These are phyloP conservation scores for Pythium oligandrum DNA, from an alignment of 352 stramenopile species.

Conservation along the genomic window DNA sequence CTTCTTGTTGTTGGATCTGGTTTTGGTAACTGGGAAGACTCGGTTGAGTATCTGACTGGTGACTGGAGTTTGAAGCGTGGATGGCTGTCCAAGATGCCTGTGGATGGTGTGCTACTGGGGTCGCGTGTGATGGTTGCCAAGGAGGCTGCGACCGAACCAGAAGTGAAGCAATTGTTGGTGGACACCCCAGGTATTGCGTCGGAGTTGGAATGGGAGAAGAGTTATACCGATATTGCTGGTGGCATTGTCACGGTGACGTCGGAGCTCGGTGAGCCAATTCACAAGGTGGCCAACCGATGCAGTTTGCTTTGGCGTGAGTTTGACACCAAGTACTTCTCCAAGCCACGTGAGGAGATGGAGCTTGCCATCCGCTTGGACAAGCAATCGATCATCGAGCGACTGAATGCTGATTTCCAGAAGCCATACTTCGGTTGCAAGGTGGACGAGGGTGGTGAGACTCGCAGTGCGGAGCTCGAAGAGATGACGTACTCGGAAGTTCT, in stretches of 20 bases:
- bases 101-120: slow-evolving; percentile 77
- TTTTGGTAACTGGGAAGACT: slow-evolving; percentile 84
- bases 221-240: slow-evolving; percentile 61
- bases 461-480: slow-evolving; percentile 59
- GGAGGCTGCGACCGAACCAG: slow-evolving; percentile 72
- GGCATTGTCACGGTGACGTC: slow-evolving; percentile 80
- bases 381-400: slow-evolving; percentile 61
- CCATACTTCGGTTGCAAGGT: slow-evolving; percentile 80
- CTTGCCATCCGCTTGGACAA: slow-evolving; percentile 65
- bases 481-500: slow-evolving; percentile 86
- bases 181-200: slow-evolving; percentile 65
- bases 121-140: slow-evolving; percentile 86
- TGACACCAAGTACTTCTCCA: slow-evolving; percentile 83
- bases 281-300: slow-evolving; percentile 80
- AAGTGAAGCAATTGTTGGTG: slow-evolving; percentile 84
- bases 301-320: slow-evolving; percentile 78
- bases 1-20: slow-evolving; percentile 82
- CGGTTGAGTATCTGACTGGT: slow-evolving; percentile 72
- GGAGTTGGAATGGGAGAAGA: slow-evolving; percentile 75
- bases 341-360: slow-evolving; percentile 68
- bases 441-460: slow-evolving; percentile 25
- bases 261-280: slow-evolving; percentile 81
- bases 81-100: slow-evolving; percentile 60
- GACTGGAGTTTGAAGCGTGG: slow-evolving; percentile 70
- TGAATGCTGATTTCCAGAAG: slow-evolving; percentile 89